Evolutionary conservation across 495 filamentous ascomycete species (phyloP), one percentile per base, ranked within the genome.

Genomic region (Podospora anserina): DNA sequence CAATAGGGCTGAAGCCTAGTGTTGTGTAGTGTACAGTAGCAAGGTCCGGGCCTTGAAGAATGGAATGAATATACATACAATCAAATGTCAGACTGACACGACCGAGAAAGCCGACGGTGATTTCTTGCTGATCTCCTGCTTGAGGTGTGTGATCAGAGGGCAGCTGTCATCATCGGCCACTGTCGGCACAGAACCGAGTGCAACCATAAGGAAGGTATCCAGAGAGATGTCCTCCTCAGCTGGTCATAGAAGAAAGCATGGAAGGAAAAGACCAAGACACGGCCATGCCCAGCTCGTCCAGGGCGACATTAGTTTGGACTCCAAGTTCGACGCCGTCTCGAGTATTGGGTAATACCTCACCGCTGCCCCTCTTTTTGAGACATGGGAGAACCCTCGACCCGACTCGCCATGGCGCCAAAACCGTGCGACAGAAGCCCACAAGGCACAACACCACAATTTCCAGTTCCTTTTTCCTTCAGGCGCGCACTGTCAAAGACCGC

Each of bases 361-460:
- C 30, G 30, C 30, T 32, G 30, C 0, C 30, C 30, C 56, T 59
- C 56, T 27, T 23, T 19, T 58, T 16, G 18, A 58, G 23, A 58
- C 19, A 27, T 13, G 19, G 19, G 32, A 5, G 28, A 67, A 53
- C 66, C 20, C 23, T 56, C 64, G n/a, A 39, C 19, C 30, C 68
- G 68, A 70, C 60, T 56, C 60, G 64, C 59, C 58, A 62, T 34
- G 39, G 61, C 28, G 55, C 58, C 34, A 67, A 62, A 56, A 27
- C 58, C 15, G 59, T 54, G 58, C 61, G 61, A 63, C 61, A 63
- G 54, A 34, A 32, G 53, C n/a, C n/a, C 65, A 61, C 61, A 66
- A 60, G 61, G 61, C 49, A 15, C 55, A 65, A 49, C 13, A 13
- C 39, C 39, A 49, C 39, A 49, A 49, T 49, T 49, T 49, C 39